Conservation (phyloP, 148 eudicot genomes). For the Chenopodium formosanum region DNA sequence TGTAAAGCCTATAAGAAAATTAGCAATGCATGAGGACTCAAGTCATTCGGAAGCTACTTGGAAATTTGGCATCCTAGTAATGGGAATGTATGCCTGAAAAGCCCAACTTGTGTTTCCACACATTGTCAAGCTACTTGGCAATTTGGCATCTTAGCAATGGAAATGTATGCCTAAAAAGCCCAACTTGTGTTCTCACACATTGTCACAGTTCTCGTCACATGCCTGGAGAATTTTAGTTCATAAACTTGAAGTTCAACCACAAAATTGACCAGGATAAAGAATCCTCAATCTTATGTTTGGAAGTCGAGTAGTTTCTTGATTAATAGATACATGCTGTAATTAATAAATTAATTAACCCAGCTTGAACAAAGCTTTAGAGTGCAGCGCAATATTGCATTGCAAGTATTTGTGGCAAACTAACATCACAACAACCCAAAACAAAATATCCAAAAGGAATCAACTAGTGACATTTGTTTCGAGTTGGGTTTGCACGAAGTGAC, state of each 20-base stretch:
- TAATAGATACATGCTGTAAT: not conserved
- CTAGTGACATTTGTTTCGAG: not conserved
- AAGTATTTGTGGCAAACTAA: not conserved
- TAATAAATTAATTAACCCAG: not conserved
- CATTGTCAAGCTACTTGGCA: no score
- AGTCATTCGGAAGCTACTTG: not conserved
- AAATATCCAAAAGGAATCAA: not conserved
- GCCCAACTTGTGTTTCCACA: no score
- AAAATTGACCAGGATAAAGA: not conserved
- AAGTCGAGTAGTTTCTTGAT: no score
- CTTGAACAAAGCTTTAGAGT: not conserved
- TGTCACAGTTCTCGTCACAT: not conserved
- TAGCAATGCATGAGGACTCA: not conserved
- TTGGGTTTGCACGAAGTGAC: not conserved
- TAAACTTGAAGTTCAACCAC: not conserved
- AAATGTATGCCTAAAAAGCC: not conserved
- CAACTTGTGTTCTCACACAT: not conserved
- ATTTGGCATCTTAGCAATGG: not conserved
- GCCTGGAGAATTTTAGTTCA: not conserved
- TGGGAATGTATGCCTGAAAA: not conserved
- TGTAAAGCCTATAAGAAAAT: not conserved
- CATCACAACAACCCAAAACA: not conserved
- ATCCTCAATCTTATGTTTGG: not conserved
- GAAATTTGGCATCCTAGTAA: not conserved
- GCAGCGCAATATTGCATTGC: not conserved